Percentiles rank a stretch among this genome's conserved stretches.
Evolutionary conservation across 2,329 filamentous ascomycete genomes (phyloP).

Genomic region (Verticillium zaregamsianum): DNA sequence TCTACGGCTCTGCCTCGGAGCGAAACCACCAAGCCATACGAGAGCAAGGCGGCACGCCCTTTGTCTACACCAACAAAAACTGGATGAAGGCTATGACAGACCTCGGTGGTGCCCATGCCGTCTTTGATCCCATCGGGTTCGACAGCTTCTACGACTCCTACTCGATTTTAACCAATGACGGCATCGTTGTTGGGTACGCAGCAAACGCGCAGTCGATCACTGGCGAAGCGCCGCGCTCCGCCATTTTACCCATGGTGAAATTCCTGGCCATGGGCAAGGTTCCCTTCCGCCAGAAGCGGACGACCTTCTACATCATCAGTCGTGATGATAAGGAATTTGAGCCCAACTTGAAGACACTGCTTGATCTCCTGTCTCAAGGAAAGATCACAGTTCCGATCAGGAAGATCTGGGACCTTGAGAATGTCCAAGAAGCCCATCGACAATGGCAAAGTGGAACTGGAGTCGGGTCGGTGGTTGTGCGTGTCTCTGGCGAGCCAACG

Average conservation of each 20-base stretch:
- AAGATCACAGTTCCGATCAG: constrained; percentile 30
- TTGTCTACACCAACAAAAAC: constrained; percentile 42
- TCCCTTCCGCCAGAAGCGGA: constrained; percentile 17
- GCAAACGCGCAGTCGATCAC: constrained; percentile 26
- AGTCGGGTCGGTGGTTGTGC: constrained; percentile 29
- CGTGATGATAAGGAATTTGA: constrained; percentile 25
- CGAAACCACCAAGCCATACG: constrained; percentile 37
- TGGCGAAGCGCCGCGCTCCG: constrained; percentile 24
- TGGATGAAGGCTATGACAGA: constrained; percentile 42
- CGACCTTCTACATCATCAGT: constrained; percentile 28
- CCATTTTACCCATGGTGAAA: constrained; percentile 24
- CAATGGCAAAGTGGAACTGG: constrained; percentile 28
- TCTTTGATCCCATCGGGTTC: constrained; percentile 44
- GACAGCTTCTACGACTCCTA: constrained; percentile 47
- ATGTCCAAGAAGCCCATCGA: constrained; percentile 30
- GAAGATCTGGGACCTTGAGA: constrained; percentile 33
- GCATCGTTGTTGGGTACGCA: constrained; percentile 32
- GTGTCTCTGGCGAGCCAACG: constrained; percentile 7
- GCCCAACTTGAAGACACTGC: constrained; percentile 21
- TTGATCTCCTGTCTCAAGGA: constrained; percentile 24
- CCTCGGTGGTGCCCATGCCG: constrained; percentile 39
- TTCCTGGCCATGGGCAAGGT: constrained; percentile 19
- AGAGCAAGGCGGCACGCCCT: constrained; percentile 32
- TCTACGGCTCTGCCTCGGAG: constrained; percentile 43
- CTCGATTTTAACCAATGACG: constrained; percentile 31